Evolutionary conservation across 78 protist genomes (phyloP).

Genomic region (Dictyostelium firmibasis): DNA sequence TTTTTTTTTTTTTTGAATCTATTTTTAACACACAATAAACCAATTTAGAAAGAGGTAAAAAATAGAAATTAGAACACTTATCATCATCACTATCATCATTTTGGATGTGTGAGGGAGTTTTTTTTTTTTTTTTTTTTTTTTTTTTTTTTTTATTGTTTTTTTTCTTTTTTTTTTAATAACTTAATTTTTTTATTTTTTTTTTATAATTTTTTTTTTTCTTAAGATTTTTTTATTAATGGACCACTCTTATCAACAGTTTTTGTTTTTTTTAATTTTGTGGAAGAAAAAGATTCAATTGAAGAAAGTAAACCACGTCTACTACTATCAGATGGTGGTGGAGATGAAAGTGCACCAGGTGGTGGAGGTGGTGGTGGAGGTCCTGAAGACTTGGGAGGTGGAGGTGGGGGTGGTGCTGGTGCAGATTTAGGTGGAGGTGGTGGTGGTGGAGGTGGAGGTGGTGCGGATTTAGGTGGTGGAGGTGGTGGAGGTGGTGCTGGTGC

Average conservation of each 20-base stretch:
- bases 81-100: not conserved
- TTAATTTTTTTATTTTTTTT: not conserved
- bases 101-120: not conserved
- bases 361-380: not conserved
- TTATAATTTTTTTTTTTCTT: not conserved
- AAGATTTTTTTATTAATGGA: conserved; percentile 3
- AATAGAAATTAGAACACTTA: not conserved
- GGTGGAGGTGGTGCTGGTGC: not conserved
- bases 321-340: not conserved
- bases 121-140: not conserved
- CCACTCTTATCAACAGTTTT: conserved; percentile 49
- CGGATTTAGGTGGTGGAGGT: not conserved
- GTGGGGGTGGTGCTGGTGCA: not conserved
- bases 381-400: conserved; percentile 33
- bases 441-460: not conserved
- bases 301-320: conserved; percentile 6
- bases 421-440: conserved; percentile 9
- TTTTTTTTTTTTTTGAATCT: not conserved
- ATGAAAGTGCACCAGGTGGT: not conserved
- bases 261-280: conserved; percentile 36
- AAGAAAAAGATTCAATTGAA: conserved; percentile 39
- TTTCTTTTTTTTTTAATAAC: not conserved
- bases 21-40: not conserved
- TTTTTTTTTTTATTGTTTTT: not conserved
- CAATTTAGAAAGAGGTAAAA: not conserved